Base-by-base conservation (phyloP, 768 basidiomycete genomes). In the Tephrocybe rancida region DNA sequence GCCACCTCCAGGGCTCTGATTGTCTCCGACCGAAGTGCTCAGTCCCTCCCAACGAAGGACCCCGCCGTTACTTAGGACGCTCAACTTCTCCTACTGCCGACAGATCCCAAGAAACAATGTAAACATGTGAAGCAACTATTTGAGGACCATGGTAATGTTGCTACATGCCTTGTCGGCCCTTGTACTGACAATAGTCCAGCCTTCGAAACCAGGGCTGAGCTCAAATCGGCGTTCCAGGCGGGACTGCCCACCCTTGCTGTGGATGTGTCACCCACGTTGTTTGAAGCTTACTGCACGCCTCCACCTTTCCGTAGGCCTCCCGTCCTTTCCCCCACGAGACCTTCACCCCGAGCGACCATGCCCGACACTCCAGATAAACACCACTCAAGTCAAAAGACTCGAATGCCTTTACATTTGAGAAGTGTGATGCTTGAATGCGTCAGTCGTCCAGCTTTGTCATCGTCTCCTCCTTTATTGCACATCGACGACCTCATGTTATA, bases 41-140 rank as follows among this genome's bases (percentile, higher is more conserved):
- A 73, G 22, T 68, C 72, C 41, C 58, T 72, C 1, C 62, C 75
- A 2, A 62, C 70, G 30, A 80, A 77, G 55, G 79, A 81, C 35
- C 32, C 63, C 6, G 45, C 67, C 11, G 55, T 57, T 10, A 58
- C 74, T 0, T 68, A 78, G 0, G 81, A 84, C 6, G 77, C 89
- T 21, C 84, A 89, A 29, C 76, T 90, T 19, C 56, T 90, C 7
- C 78, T 91, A 1, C 86, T 88, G 2, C 86, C 88, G 0, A 69
- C 77, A 8, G 90, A 91, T 61, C 68, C 78, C 6, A 90, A 88
- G 75, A 91, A 90, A 61, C 85, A 86, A 55, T 79, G 86, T 39
- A 91, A 86, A 64, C 80, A 83, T 25, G 80, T 83, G 27, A 90
- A 88, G 62, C 81, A 88, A 34, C 76, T 89, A 29, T 83, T 86